These are phyloP conservation scores for Cordia subcordata DNA, from an alignment of 257 asterid species.

Conservation along the genomic window DNA sequence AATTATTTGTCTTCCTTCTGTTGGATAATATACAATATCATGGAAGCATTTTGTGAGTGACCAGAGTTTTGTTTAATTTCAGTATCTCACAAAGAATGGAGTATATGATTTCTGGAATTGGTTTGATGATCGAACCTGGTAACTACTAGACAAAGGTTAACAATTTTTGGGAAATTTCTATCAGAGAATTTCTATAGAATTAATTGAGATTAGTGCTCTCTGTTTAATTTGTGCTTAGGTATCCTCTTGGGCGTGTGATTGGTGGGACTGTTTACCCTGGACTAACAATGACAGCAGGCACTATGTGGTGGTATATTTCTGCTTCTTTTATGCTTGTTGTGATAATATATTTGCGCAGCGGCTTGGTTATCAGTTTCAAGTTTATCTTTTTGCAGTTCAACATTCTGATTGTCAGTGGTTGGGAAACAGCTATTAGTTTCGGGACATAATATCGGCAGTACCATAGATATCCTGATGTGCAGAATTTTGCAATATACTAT, in stretches of 20 bases:
- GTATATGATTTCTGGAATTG: constrained; percentile 99
- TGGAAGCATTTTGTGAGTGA: constrained; percentile 13
- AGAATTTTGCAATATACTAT: no score
- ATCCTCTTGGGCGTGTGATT: constrained; percentile 76
- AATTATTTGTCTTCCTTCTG: neutral
- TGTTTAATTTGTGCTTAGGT: constrained; percentile 1
- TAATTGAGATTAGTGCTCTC: neutral
- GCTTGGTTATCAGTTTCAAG: neutral
- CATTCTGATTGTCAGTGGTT: no score
- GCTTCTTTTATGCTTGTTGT: constrained; percentile 4
- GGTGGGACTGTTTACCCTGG: constrained; percentile 99
- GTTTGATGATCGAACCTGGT: constrained; percentile 99
- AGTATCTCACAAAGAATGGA: constrained; percentile 86
- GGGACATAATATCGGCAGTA: no score
- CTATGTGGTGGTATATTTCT: constrained; percentile 65
- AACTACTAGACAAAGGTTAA: constrained; percentile 22
- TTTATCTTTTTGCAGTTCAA: neutral
- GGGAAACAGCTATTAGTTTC: no score
- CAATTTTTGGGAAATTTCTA: neutral
- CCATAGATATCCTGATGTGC: no score
- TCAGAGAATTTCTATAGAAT: neutral
- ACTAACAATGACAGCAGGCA: constrained; percentile 93
- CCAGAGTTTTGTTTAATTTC: constrained; percentile 39
- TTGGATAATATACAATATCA: neutral
- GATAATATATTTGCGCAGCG: neutral